These are phyloP conservation scores for Cercophora samala DNA, from an alignment of 495 filamentous ascomycete genomes.

Conservation along the genomic window DNA sequence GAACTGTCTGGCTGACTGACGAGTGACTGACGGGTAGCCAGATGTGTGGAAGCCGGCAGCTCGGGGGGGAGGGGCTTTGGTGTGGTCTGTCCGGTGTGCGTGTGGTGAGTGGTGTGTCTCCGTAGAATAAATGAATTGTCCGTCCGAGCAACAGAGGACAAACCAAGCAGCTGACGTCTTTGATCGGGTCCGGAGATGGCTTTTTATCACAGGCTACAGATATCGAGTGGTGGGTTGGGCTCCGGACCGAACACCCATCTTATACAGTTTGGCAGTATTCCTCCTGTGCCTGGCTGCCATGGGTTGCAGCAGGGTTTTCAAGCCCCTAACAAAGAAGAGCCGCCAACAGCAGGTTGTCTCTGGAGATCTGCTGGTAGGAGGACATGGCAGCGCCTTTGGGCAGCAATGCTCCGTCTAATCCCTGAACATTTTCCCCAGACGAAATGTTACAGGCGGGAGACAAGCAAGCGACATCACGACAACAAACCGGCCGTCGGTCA, in stretches of 20 bases:
- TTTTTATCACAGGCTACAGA: not conserved
- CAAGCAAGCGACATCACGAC: constrained; percentile 14
- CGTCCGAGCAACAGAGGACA: constrained; percentile 2
- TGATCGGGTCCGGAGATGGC: not conserved
- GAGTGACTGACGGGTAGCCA: not conserved
- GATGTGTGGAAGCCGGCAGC: constrained; percentile 22
- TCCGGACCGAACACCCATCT: constrained; percentile 34
- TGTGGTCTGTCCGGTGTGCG: constrained; percentile 7
- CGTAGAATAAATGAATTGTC: not conserved
- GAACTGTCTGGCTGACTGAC: no score
- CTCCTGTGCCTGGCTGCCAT: constrained; percentile 9
- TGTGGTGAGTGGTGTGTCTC: not conserved
- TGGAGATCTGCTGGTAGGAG: not conserved
- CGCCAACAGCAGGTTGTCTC: not conserved
- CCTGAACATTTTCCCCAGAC: constrained; percentile 27
- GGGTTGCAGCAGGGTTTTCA: constrained; percentile 12
- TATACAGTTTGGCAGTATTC: constrained; percentile 35
- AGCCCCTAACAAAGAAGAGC: constrained; percentile 5
- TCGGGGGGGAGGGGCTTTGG: constrained; percentile 20
- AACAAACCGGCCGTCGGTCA: constrained; percentile 25
- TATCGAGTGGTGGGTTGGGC: constrained; percentile 19
- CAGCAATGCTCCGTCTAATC: constrained; percentile 48
- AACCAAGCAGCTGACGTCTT: not conserved
- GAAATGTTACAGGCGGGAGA: constrained; percentile 12
- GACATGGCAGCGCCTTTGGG: constrained; percentile 38